Percentiles rank a stretch among this genome's conserved stretches.
Conservation (phyloP, 352 stramenopile species). For the Phytophthora pistaciae region DNA sequence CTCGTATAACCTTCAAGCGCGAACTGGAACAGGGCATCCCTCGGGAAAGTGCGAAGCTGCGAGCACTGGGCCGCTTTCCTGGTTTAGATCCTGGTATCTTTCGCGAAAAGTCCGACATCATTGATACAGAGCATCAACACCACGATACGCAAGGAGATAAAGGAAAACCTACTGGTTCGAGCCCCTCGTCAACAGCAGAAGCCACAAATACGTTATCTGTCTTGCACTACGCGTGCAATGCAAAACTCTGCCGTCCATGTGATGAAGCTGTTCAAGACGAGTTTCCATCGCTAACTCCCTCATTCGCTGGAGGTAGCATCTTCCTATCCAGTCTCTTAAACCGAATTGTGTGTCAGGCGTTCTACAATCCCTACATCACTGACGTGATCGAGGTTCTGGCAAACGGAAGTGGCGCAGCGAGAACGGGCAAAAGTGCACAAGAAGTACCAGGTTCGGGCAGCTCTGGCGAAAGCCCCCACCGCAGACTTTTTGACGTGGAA, state of each 20-base stretch:
- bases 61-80: conserved; percentile 61
- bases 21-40: conserved; percentile 64
- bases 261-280: conserved; percentile 57
- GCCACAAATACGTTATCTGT: conserved; percentile 50
- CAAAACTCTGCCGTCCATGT: conserved; percentile 61
- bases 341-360: conserved; percentile 76
- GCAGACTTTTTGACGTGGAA: conserved; percentile 47
- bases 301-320: conserved; percentile 63
- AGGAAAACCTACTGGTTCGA: conserved; percentile 10
- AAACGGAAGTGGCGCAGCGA: conserved; percentile 30
- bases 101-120: conserved; percentile 40
- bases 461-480: background rate
- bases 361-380: conserved; percentile 84
- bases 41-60: conserved; percentile 63
- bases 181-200: background rate
- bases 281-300: conserved; percentile 59
- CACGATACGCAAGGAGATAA: conserved; percentile 32
- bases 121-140: conserved; percentile 47
- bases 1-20: conserved; percentile 39
- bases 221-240: conserved; percentile 53
- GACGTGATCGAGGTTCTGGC: conserved; percentile 66
- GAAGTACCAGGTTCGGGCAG: background rate
- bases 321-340: conserved; percentile 70
- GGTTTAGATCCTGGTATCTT: conserved; percentile 59
- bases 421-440: background rate